Conservation (phyloP, 148 eudicot species). For the Gaultheria prostrata region DNA sequence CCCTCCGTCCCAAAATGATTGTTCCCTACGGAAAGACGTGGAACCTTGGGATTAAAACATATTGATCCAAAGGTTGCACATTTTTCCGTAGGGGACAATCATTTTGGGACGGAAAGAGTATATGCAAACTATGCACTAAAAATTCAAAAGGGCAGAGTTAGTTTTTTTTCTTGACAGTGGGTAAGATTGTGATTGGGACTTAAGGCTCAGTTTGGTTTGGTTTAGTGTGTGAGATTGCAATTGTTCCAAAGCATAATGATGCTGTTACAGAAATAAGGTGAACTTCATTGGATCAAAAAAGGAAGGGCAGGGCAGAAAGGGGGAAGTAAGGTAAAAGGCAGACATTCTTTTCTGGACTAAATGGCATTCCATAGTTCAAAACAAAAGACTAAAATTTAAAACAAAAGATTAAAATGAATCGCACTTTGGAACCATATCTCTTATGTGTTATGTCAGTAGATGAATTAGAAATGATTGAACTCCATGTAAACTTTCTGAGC, state of each 20-base stretch:
- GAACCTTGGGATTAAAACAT: too few relatives aligned
- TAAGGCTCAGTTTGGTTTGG: neutral
- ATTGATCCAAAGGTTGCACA: too few relatives aligned
- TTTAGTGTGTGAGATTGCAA: neutral
- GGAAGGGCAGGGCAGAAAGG: neutral
- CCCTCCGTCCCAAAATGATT: too few relatives aligned
- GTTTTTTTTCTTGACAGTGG: neutral
- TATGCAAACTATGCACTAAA: neutral
- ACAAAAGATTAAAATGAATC: neutral
- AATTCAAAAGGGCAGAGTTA: neutral
- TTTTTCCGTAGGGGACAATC: too few relatives aligned
- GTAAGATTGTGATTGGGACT: neutral
- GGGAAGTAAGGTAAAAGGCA: neutral
- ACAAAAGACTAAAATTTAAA: neutral
- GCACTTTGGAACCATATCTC: neutral
- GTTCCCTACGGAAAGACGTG: too few relatives aligned
- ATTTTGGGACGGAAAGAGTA: too few relatives aligned
- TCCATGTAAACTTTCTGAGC: neutral
- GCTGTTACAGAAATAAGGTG: neutral
- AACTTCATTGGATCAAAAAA: neutral
- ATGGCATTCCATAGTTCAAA: neutral
- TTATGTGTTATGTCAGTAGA: slow-evolving; percentile 7
- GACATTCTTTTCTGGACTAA: neutral
- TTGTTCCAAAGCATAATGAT: neutral
- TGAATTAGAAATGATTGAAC: neutral